Conservation (phyloP, 768 basidiomycete genomes). For the Russula sp. region DNA sequence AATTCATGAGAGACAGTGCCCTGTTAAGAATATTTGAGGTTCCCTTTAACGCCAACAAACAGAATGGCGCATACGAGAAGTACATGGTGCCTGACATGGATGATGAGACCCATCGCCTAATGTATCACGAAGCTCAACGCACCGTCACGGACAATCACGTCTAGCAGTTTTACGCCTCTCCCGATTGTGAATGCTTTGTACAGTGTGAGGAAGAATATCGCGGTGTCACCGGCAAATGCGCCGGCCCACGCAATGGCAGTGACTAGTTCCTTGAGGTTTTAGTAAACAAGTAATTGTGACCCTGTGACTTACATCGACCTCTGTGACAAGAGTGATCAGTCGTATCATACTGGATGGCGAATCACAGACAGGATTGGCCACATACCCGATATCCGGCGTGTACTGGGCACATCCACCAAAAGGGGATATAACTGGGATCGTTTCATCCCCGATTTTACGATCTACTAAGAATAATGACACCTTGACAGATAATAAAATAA, state of each 20-base stretch:
- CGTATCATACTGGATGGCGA: neutral
- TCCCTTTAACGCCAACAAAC: neutral
- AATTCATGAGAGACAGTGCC: constrained; percentile 16
- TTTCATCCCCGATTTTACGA: neutral
- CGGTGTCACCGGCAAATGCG: constrained; percentile 9
- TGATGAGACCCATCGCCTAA: neutral
- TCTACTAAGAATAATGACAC: neutral
- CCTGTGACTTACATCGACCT: constrained; percentile 9
- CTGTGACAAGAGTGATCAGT: neutral
- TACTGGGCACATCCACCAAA: constrained; percentile 12
- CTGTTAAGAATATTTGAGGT: neutral
- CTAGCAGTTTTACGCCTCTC: constrained; percentile 9
- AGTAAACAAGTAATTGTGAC: neutral
- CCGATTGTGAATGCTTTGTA: constrained; percentile 20
- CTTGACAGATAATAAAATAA: neutral
- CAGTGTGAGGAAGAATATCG: constrained; percentile 20
- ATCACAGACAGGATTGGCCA: neutral
- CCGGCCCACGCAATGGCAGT: constrained; percentile 16
- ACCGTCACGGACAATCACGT: constrained; percentile 26
- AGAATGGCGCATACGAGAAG: constrained; percentile 14
- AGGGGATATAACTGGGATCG: neutral
- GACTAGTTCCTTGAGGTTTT: constrained; percentile 1
- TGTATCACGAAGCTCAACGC: neutral
- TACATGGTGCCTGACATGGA: constrained; percentile 18
- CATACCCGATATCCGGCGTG: constrained; percentile 15